Evolutionary conservation across 768 basidiomycete species (phyloP).

Genomic region (Mycena olivaceomarginata): DNA sequence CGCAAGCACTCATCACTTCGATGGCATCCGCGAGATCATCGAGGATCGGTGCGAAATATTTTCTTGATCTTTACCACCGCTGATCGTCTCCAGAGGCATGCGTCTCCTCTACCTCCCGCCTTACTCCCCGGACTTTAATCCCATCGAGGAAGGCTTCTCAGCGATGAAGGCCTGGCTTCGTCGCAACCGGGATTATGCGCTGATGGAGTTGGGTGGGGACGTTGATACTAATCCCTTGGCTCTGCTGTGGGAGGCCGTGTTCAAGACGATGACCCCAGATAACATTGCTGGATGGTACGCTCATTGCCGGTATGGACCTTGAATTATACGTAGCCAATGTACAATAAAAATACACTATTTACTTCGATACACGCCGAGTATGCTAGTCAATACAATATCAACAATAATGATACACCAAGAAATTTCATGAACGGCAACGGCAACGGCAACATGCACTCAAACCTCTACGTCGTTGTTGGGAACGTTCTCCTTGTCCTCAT

Average conservation of each 20-base stretch:
- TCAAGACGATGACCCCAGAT: slow-evolving; percentile 40
- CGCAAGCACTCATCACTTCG: slow-evolving; percentile 17
- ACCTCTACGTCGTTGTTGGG: not conserved
- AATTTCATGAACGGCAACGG: not conserved
- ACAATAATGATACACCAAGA: slow-evolving; percentile 9
- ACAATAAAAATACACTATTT: not conserved
- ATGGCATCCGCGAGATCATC: slow-evolving; percentile 9
- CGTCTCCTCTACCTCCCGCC: slow-evolving; percentile 8
- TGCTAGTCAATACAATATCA: not conserved
- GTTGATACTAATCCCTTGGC: slow-evolving; percentile 23
- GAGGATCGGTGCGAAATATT: not conserved
- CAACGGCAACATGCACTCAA: not conserved
- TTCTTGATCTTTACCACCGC: not conserved
- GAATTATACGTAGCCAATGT: not conserved
- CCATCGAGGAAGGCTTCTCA: slow-evolving; percentile 54
- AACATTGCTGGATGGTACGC: slow-evolving; percentile 47
- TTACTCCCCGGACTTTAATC: slow-evolving; percentile 53
- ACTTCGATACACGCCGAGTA: not conserved
- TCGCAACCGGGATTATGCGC: slow-evolving; percentile 32
- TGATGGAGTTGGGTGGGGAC: slow-evolving; percentile 33
- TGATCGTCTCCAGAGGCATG: not conserved
- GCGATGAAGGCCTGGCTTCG: slow-evolving; percentile 49
- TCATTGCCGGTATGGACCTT: not conserved
- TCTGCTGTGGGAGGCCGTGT: slow-evolving; percentile 46
- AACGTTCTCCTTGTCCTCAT: not conserved